These are phyloP conservation scores for Wickerhamomyces rabaulensis DNA, from an alignment of 805 yeast genomes.

Conservation along the genomic window DNA sequence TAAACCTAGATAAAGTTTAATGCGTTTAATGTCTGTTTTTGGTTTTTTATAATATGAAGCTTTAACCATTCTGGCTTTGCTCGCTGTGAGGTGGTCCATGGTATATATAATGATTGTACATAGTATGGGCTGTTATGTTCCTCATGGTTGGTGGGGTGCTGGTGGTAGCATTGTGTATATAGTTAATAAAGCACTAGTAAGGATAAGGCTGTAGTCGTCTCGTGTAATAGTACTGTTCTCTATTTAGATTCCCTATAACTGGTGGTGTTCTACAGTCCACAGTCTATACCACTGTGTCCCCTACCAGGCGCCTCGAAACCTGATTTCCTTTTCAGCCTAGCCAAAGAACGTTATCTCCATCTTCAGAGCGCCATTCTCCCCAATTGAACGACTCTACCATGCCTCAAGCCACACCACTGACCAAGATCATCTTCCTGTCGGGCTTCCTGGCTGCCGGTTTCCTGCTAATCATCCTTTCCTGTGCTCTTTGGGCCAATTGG, in stretches of 20 bases:
- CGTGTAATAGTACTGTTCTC: too few species aligned
- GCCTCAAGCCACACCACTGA: constrained; percentile 49
- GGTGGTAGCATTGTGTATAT: not conserved
- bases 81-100: not conserved
- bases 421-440: constrained; percentile 71
- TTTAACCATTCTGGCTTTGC: not conserved
- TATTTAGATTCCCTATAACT: too few species aligned
- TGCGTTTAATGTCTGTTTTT: not conserved
- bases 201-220: not conserved
- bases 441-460: constrained; percentile 85
- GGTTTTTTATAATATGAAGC: constrained; percentile 1
- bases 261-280: too few species aligned
- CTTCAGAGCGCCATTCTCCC: not conserved
- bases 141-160: not conserved
- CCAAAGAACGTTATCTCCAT: not conserved
- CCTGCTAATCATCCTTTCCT: constrained; percentile 78
- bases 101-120: not conserved
- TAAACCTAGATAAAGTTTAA: not conserved
- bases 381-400: not conserved
- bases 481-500: constrained; percentile 88
- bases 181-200: not conserved
- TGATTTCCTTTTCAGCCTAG: not conserved
- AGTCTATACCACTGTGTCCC: not conserved
- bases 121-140: not conserved
- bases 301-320: too few species aligned